A percentile compares a stretch with the other conserved stretches of the same genome.
Evolutionary conservation across 306 rosid species (phyloP).

Genomic region (Astragalus glycyphyllos): DNA sequence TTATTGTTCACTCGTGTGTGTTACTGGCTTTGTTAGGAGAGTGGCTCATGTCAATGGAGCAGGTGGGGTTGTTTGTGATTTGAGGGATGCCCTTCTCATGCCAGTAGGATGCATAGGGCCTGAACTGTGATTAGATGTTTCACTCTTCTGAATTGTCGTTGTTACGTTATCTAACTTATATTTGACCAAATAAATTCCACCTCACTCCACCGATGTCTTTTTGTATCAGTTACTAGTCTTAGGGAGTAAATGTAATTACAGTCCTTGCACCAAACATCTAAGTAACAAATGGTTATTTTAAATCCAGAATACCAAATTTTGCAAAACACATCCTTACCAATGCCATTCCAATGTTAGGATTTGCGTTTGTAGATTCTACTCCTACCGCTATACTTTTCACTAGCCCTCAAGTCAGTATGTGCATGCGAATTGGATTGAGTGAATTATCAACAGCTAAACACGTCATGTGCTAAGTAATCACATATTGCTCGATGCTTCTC

Average conservation of each 20-base stretch:
- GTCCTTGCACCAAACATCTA: neutral
- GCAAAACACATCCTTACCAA: neutral
- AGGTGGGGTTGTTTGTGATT: slow-evolving; percentile 32
- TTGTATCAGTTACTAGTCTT: slow-evolving; percentile 2
- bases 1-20: neutral
- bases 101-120: slow-evolving; percentile 19
- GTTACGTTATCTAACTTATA: neutral
- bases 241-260: neutral
- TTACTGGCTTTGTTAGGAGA: slow-evolving; percentile 7
- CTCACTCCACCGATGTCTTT: neutral
- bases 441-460: slow-evolving; percentile 1
- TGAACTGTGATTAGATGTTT: slow-evolving; percentile 16
- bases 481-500: slow-evolving; percentile 22
- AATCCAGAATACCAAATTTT: neutral
- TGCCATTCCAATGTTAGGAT: slow-evolving; percentile 10
- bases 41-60: slow-evolving; percentile 10
- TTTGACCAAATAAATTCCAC: neutral
- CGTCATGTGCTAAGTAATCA: neutral
- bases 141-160: neutral
- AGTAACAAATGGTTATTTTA: slow-evolving; percentile 5
- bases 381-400: neutral
- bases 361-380: neutral
- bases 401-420: neutral
- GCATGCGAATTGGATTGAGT: neutral
- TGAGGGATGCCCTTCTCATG: slow-evolving; percentile 15